Conservation (phyloP, 2,329 filamentous ascomycete species). For the Trichoderma semiorbis region DNA sequence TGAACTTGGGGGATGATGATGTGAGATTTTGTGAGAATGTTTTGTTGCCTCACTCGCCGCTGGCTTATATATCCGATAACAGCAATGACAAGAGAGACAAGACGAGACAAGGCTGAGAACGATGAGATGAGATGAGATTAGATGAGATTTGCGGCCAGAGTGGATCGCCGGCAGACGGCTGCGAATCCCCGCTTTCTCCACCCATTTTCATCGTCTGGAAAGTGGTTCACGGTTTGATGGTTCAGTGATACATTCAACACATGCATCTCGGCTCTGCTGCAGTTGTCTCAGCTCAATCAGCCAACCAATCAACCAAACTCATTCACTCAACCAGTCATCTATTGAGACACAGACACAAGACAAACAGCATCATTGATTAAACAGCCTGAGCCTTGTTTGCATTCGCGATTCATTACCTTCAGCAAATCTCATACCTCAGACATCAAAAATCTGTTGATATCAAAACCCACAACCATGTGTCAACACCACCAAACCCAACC, state of each 20-base stretch:
- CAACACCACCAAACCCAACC: conserved; percentile 9
- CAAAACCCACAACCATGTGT: neutral
- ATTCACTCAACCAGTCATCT: neutral
- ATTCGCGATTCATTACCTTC: neutral
- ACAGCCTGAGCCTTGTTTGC: neutral
- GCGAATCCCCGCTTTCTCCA: conserved; percentile 13
- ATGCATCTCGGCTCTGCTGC: neutral
- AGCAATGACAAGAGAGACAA: neutral
- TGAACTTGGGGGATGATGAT: neutral
- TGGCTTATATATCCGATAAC: neutral
- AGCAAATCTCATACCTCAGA: neutral
- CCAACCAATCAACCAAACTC: neutral
- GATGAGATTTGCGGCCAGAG: neutral
- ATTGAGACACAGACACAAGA: neutral
- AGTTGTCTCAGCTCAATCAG: neutral
- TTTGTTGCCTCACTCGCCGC: neutral
- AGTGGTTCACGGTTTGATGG: neutral
- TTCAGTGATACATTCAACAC: neutral
- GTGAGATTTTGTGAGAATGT: neutral
- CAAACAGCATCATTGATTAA: neutral
- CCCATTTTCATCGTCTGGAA: neutral
- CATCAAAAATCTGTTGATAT: neutral
- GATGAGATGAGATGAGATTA: neutral
- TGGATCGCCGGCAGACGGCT: neutral
- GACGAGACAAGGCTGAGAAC: neutral